Conservation (phyloP, 1,284 basidiomycete species). For the Gomphus bonarii region DNA sequence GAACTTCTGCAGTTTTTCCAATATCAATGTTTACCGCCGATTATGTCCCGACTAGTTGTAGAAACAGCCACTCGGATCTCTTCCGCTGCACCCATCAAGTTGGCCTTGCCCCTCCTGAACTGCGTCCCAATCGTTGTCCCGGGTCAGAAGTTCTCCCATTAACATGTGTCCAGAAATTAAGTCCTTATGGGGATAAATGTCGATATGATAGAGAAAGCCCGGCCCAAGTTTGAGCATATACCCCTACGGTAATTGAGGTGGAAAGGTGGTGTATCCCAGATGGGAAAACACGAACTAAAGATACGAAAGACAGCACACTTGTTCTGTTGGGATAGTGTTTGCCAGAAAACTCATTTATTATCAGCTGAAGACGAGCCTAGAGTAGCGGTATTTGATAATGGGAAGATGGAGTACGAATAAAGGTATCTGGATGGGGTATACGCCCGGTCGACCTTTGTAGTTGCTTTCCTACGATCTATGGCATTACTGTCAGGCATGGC, state of each 20-base stretch:
- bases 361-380: background rate
- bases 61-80: slow-evolving; percentile 13
- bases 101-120: slow-evolving; percentile 15
- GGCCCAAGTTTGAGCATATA: slow-evolving; percentile 16
- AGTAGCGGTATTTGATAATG: background rate
- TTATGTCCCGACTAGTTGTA: slow-evolving; percentile 14
- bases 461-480: background rate
- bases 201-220: slow-evolving; percentile 12
- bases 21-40: slow-evolving; percentile 12
- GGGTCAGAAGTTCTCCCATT: slow-evolving; percentile 17
- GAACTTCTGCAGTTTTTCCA: slow-evolving; percentile 15
- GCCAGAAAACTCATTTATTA: slow-evolving; percentile 2
- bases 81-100: slow-evolving; percentile 13
- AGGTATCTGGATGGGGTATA: background rate
- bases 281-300: slow-evolving; percentile 13
- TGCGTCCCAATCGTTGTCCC: slow-evolving; percentile 15
- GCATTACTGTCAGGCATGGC: background rate
- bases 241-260: background rate
- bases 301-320: slow-evolving; percentile 10
- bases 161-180: slow-evolving; percentile 2
- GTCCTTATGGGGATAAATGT: background rate
- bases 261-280: background rate
- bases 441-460: background rate
- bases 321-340: slow-evolving; percentile 13
- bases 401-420: too few relatives aligned